Conservation (phyloP, 1,139 yeast genomes). For the Suhomyces chickasaworum region DNA sequence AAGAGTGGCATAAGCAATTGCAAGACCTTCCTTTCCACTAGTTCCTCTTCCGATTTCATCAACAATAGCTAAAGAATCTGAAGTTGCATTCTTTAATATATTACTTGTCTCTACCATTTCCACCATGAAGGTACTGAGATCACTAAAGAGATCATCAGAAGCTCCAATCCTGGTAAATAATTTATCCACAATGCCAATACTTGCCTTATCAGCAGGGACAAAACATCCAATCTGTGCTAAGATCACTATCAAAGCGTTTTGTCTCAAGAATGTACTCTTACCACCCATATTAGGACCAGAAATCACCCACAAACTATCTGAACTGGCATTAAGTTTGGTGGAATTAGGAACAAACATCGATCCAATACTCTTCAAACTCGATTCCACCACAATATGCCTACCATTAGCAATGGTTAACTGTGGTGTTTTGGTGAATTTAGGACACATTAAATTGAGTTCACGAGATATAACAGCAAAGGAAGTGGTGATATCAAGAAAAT, state of each 20-base stretch:
- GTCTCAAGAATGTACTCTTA: conserved; percentile 86
- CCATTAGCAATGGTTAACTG: conserved; percentile 59
- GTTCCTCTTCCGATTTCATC: conserved; percentile 99
- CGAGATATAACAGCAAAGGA: conserved; percentile 73
- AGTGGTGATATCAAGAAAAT: conserved; percentile 68
- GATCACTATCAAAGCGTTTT: conserved; percentile 80
- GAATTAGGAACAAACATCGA: conserved; percentile 67
- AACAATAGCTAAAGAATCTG: conserved; percentile 75
- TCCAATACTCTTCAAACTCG: conserved; percentile 56
- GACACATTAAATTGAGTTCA: conserved; percentile 67
- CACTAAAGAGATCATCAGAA: conserved; percentile 84
- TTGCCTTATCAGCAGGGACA: conserved; percentile 79
- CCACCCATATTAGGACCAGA: conserved; percentile 99
- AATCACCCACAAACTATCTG: conserved; percentile 60
- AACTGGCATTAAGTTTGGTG: conserved; percentile 30
- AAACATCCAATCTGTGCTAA: conserved; percentile 88
- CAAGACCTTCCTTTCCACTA: conserved; percentile 83
- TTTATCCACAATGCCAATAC: conserved; percentile 78
- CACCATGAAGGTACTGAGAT: conserved; percentile 93
- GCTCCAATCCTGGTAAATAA: conserved; percentile 90
- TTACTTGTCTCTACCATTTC: conserved; percentile 95
- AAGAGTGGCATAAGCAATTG: conserved; percentile 85
- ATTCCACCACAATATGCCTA: conserved; percentile 88
- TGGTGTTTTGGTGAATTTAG: conserved; percentile 54
- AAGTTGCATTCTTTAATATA: conserved; percentile 76